phyloP scores from a whole-genome alignment of 208 protist species.

The Phytomonas serpens region DNA sequence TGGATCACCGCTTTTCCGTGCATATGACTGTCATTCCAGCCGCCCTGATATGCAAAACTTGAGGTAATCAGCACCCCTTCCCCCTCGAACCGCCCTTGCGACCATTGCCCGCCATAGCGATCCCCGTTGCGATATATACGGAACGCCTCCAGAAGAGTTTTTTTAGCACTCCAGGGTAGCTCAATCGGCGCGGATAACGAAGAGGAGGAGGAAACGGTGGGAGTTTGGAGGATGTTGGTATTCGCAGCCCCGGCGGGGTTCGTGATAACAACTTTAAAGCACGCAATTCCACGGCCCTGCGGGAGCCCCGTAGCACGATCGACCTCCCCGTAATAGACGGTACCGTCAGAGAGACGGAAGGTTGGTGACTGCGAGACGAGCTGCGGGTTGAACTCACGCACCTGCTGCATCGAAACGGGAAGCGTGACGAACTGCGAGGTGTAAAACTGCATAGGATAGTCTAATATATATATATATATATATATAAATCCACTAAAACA shows the following conservation, averaged over 20 bases:
- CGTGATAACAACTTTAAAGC: conserved; percentile 27
- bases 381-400: conserved; percentile 40
- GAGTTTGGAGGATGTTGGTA: conserved; percentile 1
- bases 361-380: conserved; percentile 17
- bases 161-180: background rate
- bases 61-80: conserved; percentile 57
- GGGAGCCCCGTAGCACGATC: conserved; percentile 36
- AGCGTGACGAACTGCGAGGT: conserved; percentile 12
- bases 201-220: conserved; percentile 8
- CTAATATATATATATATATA: too few species aligned
- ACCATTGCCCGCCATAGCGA: conserved; percentile 71
- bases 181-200: conserved; percentile 12
- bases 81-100: conserved; percentile 56
- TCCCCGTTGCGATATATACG: conserved; percentile 40
- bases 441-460: background rate
- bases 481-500: background rate
- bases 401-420: conserved; percentile 56
- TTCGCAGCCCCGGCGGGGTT: background rate
- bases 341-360: conserved; percentile 45
- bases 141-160: background rate
- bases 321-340: conserved; percentile 70
- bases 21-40: conserved; percentile 25
- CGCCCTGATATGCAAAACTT: conserved; percentile 76
- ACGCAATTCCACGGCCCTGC: conserved; percentile 58
- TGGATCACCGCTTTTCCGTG: conserved; percentile 30